Percentiles rank a stretch among this genome's conserved stretches.
These are phyloP conservation scores for Backusella liffmaniae DNA, from an alignment of 192 early-diverging fungal species.

Conservation along the genomic window DNA sequence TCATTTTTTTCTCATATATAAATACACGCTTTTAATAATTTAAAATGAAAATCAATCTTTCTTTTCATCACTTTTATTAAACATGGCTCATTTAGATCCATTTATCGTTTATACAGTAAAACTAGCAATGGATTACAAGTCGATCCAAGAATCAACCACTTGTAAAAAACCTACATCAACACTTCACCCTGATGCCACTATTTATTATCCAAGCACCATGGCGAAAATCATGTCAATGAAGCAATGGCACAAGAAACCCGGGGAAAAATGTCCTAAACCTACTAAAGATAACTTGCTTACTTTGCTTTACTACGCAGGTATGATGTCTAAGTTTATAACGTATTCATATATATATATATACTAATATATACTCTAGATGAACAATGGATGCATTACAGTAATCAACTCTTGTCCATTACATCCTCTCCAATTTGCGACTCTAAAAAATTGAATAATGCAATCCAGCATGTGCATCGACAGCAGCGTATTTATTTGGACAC, in stretches of 20 bases:
- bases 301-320: constrained; percentile 11
- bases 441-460: not conserved
- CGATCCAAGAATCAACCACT: not conserved
- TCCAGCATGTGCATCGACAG: constrained; percentile 13
- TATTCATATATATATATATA: not conserved
- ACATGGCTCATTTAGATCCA: constrained; percentile 9
- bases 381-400: constrained; percentile 9
- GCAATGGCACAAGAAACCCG: not conserved
- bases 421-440: not conserved
- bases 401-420: not conserved
- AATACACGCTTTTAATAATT: not conserved
- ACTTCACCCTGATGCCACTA: not conserved
- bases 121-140: constrained; percentile 12
- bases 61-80: not conserved
- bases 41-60: not conserved
- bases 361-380: not conserved
- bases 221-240: constrained; percentile 3
- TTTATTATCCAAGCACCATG: not conserved
- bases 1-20: not conserved
- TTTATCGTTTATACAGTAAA: constrained; percentile 13
- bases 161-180: not conserved
- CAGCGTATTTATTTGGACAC: constrained; percentile 16
- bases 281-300: constrained; percentile 1
- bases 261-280: not conserved
- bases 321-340: not conserved